A percentile compares a stretch with the other conserved stretches of the same genome.
These are phyloP conservation scores for Pezicula neosporulosa DNA, from an alignment of 2,329 filamentous ascomycete genomes.

Conservation along the genomic window DNA sequence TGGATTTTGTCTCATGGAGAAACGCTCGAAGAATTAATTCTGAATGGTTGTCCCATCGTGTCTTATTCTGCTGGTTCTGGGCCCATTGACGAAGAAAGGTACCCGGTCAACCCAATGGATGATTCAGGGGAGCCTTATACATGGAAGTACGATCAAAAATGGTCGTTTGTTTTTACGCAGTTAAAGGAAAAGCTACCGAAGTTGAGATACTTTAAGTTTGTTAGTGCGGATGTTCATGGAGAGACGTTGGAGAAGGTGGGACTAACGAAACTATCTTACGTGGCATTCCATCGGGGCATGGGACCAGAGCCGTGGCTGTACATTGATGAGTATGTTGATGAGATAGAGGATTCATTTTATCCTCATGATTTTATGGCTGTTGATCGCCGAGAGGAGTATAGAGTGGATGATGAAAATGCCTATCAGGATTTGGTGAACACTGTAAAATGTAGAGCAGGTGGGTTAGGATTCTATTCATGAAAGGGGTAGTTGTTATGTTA, in stretches of 20 bases:
- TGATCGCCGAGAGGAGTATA: not conserved
- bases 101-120: not conserved
- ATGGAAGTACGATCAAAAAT: not conserved
- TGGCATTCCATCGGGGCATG: not conserved
- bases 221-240: not conserved
- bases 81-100: constrained; percentile 1
- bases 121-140: not conserved
- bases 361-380: not conserved
- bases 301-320: not conserved
- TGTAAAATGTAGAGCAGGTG: not conserved
- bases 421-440: not conserved
- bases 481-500: too few relatives aligned
- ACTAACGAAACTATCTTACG: not conserved
- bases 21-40: not conserved
- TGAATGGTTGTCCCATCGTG: not conserved
- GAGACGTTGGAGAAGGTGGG: not conserved
- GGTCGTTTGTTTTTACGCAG: not conserved
- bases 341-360: not conserved
- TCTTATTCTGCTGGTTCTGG: not conserved
- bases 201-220: not conserved
- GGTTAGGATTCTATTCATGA: too few relatives aligned
- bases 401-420: not conserved
- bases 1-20: constrained; percentile 8
- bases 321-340: not conserved
- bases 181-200: not conserved